phyloP scores from a whole-genome alignment of 495 filamentous ascomycete genomes.

The Daldinia decipiens region DNA sequence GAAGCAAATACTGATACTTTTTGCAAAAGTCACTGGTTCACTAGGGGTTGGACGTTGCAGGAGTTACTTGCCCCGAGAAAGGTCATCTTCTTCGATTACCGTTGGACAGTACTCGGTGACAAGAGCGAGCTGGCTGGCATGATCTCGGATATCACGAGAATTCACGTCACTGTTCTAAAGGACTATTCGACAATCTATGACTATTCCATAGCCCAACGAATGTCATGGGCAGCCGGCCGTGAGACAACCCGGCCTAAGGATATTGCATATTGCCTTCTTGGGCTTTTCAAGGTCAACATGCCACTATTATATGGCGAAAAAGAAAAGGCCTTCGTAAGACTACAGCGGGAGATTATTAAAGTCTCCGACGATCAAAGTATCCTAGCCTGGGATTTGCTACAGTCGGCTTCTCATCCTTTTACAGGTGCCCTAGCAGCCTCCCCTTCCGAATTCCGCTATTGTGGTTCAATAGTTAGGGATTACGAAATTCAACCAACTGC shows the following conservation, averaged over 20 bases:
- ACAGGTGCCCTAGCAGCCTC: too few relatives aligned
- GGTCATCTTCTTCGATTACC: slow-evolving; percentile 48
- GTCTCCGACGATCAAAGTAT: too few relatives aligned
- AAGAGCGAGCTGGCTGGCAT: slow-evolving; percentile 17
- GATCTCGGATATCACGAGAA: slow-evolving; percentile 44
- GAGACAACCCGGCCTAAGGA: slow-evolving; percentile 48
- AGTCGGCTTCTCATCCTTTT: too few relatives aligned
- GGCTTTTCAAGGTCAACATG: too few relatives aligned
- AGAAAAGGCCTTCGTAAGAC: too few relatives aligned
- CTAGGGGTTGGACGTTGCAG: slow-evolving; percentile 58
- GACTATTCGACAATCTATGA: slow-evolving; percentile 31
- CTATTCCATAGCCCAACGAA: slow-evolving; percentile 47
- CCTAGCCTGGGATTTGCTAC: too few relatives aligned
- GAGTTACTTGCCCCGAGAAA: slow-evolving; percentile 56
- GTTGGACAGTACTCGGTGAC: slow-evolving; percentile 48
- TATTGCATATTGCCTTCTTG: slow-evolving; percentile 52
- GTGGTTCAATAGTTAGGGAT: too few relatives aligned
- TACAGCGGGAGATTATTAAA: too few relatives aligned
- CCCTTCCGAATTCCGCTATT: too few relatives aligned
- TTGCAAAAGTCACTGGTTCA: slow-evolving; percentile 54
- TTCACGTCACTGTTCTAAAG: slow-evolving; percentile 40
- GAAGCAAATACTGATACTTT: slow-evolving; percentile 33
- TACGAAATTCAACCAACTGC: too few relatives aligned
- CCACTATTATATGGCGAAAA: too few relatives aligned
- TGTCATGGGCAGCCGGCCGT: slow-evolving; percentile 53